Conservation (phyloP, 805 yeast species). For the Saturnispora saitoi region DNA sequence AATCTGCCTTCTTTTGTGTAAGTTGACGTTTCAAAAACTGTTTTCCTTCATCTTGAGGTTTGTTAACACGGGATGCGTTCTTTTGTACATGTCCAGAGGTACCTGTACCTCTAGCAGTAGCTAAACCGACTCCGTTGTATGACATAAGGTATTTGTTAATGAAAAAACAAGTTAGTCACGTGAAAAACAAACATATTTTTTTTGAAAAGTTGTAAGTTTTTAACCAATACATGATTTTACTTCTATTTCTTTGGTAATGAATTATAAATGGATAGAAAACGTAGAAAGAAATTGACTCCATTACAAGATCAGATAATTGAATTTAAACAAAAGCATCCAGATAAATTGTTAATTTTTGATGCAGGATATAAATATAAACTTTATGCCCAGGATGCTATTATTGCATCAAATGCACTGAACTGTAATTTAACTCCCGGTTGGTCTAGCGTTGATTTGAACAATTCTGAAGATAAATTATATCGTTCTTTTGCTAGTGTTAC, state of each 20-base stretch:
- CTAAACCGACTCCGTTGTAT: conserved; percentile 49
- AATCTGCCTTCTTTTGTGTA: conserved; percentile 7
- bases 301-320: conserved; percentile 69
- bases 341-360: conserved; percentile 71
- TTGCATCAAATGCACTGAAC: conserved; percentile 56
- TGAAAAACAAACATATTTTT: too few relatives aligned
- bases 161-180: neutral
- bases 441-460: conserved; percentile 40
- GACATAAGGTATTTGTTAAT: conserved; percentile 31
- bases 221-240: too few relatives aligned
- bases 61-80: conserved; percentile 27
- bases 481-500: conserved; percentile 73
- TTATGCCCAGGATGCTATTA: conserved; percentile 75
- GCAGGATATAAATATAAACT: conserved; percentile 90
- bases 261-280: neutral
- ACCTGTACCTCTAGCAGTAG: conserved; percentile 51
- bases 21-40: conserved; percentile 32
- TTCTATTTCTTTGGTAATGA: too few relatives aligned
- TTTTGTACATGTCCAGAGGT: conserved; percentile 55
- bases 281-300: conserved; percentile 47
- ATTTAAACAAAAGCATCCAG: conserved; percentile 50
- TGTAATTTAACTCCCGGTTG: conserved; percentile 71
- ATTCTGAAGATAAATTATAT: conserved; percentile 35
- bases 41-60: conserved; percentile 27
- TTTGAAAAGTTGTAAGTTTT: too few relatives aligned